Evolutionary conservation across 1,139 yeast genomes (phyloP).

Genomic region (Spencermartinsiella ligniputridi): DNA sequence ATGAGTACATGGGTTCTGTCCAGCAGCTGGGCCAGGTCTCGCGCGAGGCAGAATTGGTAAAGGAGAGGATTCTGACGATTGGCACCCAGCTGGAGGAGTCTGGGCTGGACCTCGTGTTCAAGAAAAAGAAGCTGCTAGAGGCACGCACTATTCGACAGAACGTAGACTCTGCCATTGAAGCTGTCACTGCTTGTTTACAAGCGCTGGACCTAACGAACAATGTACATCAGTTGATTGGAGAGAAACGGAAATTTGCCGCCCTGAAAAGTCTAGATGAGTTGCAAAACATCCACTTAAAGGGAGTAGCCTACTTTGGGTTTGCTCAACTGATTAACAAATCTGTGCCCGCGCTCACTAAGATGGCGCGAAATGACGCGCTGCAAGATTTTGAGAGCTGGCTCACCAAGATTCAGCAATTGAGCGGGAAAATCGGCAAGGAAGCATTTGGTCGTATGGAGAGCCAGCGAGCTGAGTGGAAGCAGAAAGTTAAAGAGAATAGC

Average conservation of each 20-base stretch:
- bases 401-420: constrained; percentile 56
- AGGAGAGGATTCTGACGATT: constrained; percentile 48
- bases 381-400: constrained; percentile 70
- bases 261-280: constrained; percentile 77
- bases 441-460: constrained; percentile 52
- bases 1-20: constrained; percentile 46
- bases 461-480: constrained; percentile 58
- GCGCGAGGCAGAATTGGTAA: constrained; percentile 49
- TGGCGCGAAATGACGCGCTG: constrained; percentile 76
- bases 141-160: constrained; percentile 29
- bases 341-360: constrained; percentile 69
- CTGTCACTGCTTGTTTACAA: constrained; percentile 57
- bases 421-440: constrained; percentile 55
- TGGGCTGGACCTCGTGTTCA: constrained; percentile 57
- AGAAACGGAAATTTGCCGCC: constrained; percentile 78
- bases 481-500: constrained; percentile 37
- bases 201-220: constrained; percentile 83
- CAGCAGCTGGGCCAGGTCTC: constrained; percentile 56
- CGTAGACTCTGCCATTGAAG: constrained; percentile 34
- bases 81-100: constrained; percentile 54
- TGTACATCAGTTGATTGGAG: constrained; percentile 74
- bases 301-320: constrained; percentile 71
- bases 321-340: constrained; percentile 57
- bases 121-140: constrained; percentile 32
- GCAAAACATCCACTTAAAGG: constrained; percentile 58